Conservation (phyloP, 1,284 basidiomycete genomes). For the Chiua sp. region DNA sequence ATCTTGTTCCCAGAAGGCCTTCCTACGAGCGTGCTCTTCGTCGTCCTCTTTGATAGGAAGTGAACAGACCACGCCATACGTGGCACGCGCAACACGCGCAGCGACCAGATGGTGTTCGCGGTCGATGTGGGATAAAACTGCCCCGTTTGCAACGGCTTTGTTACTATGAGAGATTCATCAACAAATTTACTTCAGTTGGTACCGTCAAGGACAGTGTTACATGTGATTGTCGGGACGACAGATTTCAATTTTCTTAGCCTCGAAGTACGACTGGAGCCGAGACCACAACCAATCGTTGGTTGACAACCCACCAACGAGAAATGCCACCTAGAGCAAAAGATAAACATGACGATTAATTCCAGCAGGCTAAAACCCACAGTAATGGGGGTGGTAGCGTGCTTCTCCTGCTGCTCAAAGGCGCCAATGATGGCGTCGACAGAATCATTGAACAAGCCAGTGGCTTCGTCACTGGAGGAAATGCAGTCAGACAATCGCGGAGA, state of each 20-base stretch:
- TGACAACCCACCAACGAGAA: slow-evolving; percentile 48
- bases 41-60: not conserved
- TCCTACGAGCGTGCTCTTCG: slow-evolving; percentile 6
- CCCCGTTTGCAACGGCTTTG: slow-evolving; percentile 58
- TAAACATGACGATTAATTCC: not conserved
- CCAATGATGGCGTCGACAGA: slow-evolving; percentile 26
- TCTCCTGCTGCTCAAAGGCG: slow-evolving; percentile 39
- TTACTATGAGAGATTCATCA: slow-evolving; percentile 39
- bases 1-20: slow-evolving; percentile 10
- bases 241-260: slow-evolving; percentile 17
- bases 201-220: slow-evolving; percentile 3
- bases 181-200: not conserved
- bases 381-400: slow-evolving; percentile 28
- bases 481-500: not conserved
- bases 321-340: slow-evolving; percentile 16
- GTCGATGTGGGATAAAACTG: slow-evolving; percentile 53
- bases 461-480: slow-evolving; percentile 44
- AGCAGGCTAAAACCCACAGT: slow-evolving; percentile 24
- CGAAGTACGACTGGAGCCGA: slow-evolving; percentile 37
- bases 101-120: slow-evolving; percentile 42
- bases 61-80: slow-evolving; percentile 32
- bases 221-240: slow-evolving; percentile 21
- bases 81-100: slow-evolving; percentile 44
- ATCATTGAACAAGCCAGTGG: slow-evolving; percentile 49
- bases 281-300: slow-evolving; percentile 49